Conservation (phyloP, 1,284 basidiomycete species). For the Cutaneotrichosporon cutaneum region DNA sequence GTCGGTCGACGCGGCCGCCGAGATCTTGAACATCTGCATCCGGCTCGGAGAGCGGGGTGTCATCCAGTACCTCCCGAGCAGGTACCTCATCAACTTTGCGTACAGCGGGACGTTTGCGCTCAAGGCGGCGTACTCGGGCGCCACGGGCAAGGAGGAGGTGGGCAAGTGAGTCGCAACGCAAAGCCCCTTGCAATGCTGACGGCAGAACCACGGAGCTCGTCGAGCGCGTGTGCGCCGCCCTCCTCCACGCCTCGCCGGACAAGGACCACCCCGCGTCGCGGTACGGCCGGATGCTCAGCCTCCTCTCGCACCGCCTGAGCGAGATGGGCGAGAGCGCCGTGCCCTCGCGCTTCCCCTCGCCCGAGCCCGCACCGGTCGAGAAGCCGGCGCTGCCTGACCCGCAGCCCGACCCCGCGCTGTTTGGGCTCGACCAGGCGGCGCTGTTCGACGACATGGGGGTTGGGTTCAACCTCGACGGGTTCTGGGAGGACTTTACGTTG, state of each 20-base stretch:
- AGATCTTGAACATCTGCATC: constrained; percentile 49
- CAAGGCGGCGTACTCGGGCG: constrained; percentile 48
- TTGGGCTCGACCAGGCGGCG: constrained; percentile 22
- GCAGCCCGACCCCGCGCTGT: constrained; percentile 7
- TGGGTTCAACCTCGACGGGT: constrained; percentile 46
- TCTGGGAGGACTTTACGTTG: constrained; percentile 50
- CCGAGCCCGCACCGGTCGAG: constrained; percentile 28
- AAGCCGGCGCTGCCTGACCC: neutral
- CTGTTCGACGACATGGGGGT: constrained; percentile 45
- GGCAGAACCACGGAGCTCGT: constrained; percentile 42
- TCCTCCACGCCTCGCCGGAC: constrained; percentile 42
- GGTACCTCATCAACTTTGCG: constrained; percentile 50
- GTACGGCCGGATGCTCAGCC: constrained; percentile 49
- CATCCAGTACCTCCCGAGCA: constrained; percentile 46
- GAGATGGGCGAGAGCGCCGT: constrained; percentile 43
- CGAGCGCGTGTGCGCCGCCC: constrained; percentile 40
- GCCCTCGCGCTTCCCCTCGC: constrained; percentile 45
- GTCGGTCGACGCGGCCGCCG: constrained; percentile 50
- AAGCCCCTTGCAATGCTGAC: constrained; percentile 15
- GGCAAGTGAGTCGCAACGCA: constrained; percentile 37
- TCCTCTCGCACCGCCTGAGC: constrained; percentile 44
- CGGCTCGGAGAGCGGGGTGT: constrained; percentile 45
- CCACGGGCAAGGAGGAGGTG: constrained; percentile 35
- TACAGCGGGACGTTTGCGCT: constrained; percentile 49
- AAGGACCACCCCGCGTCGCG: constrained; percentile 49